Conservation (phyloP, 2,329 filamentous ascomycete species). For the Arthrobotrys megalospora region DNA sequence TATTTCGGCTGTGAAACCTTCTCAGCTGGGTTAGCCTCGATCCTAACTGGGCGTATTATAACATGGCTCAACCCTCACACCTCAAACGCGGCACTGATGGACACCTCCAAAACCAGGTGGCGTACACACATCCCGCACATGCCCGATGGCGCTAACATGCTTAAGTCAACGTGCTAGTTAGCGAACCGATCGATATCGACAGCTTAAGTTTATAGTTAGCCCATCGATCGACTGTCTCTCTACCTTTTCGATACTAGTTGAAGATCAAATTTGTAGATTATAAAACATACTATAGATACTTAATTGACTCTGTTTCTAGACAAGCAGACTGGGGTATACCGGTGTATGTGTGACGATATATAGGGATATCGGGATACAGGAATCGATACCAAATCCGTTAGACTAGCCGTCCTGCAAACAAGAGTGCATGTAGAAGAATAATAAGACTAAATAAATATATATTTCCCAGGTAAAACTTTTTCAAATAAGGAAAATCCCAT, state of each 20-base stretch:
- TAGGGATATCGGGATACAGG: background rate
- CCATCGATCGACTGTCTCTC: constrained; percentile 18
- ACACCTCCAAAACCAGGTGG: constrained; percentile 13
- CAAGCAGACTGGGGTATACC: background rate
- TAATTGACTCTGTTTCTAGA: constrained; percentile 3
- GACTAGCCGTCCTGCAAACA: too few species aligned
- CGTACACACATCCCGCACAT: constrained; percentile 2
- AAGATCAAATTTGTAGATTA: constrained; percentile 15
- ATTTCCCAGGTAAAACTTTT: constrained; percentile 19
- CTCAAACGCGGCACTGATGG: background rate
- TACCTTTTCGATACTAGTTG: constrained; percentile 17
- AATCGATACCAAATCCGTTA: background rate
- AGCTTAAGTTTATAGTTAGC: background rate
- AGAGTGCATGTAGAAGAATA: constrained; percentile 8
- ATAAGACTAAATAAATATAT: constrained; percentile 9
- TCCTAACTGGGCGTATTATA: background rate
- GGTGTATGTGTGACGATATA: background rate
- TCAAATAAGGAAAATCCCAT: constrained; percentile 18
- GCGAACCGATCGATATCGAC: background rate
- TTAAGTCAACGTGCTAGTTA: background rate
- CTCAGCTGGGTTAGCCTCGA: background rate
- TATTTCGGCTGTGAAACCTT: constrained; percentile 36
- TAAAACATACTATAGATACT: constrained; percentile 17
- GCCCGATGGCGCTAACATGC: constrained; percentile 13
- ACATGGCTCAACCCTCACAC: too few species aligned